Evolutionary conservation across 2,329 filamentous ascomycete species (phyloP), one percentile per base, ranked within the genome.

Genomic region (Tolypocladium endophyticum): DNA sequence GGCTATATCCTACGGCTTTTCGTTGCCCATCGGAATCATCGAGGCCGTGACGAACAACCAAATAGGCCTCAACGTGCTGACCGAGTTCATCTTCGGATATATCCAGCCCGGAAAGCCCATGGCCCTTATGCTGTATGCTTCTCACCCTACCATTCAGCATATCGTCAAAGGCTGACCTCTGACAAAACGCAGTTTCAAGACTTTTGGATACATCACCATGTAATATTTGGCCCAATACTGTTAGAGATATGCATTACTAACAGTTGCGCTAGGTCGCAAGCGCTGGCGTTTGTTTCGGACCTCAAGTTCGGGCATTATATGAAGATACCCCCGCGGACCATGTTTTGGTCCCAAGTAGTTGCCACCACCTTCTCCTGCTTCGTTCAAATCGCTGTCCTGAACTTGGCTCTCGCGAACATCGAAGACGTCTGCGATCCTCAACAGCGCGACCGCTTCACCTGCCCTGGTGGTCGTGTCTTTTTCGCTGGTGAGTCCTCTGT

Each of bases 241-340:
- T 6, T n/a, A 1, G 30, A 16, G 4, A 11, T 3, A 1, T 16
- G 28, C 30, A 8, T 5, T 53, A 20, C 55, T 56, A 28, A 45
- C 25, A 6, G 38, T 4, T 4, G 1, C 14, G 9, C 9, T 43
- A 74, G 73, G 72, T 83, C 81, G 1, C 85, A 88, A 71, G 82
- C 84, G 0, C 77, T 88, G 43, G 81, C 77, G 64, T 89, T 89
- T 67, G 78, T 84, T 14, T 77, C 82, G 9, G 87, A 89, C 66
- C 76, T 89, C 63, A 89, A 89, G 67, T 84, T 88, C 53, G 87
- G 84, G 6, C 87, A 89, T 68, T 90, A 90, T 75, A 89, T 90
- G 85, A 85, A 85, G 71, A 83, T 85, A 12, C 86, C 86, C 0
- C 86, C 85, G 18, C 77, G 84, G 23, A 86, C 83, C 20, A 86